phyloP scores from a whole-genome alignment of 192 early-diverging fungal genomes.

The Phlyctochytrium arcticum region DNA sequence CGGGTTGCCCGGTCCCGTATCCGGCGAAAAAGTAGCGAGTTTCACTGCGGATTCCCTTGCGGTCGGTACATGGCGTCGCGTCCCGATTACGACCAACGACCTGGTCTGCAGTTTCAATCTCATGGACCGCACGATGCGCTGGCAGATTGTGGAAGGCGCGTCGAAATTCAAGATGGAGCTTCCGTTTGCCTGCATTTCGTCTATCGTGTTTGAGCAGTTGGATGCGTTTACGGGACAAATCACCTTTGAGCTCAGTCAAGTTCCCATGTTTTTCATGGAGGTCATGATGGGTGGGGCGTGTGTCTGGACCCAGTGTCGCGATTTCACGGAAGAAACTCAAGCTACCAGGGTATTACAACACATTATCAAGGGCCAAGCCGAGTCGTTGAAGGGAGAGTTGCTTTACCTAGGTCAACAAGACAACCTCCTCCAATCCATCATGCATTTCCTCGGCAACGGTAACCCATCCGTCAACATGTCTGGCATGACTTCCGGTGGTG shows the following conservation, averaged over 20 bases:
- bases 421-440: neutral
- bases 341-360: slow-evolving; percentile 18
- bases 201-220: slow-evolving; percentile 19
- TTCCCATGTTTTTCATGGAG: slow-evolving; percentile 19
- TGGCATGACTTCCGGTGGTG: too few species aligned
- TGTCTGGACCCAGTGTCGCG: slow-evolving; percentile 23
- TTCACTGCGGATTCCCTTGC: slow-evolving; percentile 19
- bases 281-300: neutral
- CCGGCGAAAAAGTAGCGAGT: neutral
- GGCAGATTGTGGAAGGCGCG: slow-evolving; percentile 23
- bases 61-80: slow-evolving; percentile 36
- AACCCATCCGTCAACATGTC: too few species aligned
- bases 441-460: neutral
- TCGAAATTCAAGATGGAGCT: slow-evolving; percentile 28
- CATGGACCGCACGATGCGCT: slow-evolving; percentile 2
- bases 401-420: neutral
- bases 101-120: slow-evolving; percentile 6
- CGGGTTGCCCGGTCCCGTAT: neutral
- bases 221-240: slow-evolving; percentile 4
- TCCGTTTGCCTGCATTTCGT: slow-evolving; percentile 18
- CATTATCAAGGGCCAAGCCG: slow-evolving; percentile 18
- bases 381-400: neutral
- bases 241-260: slow-evolving; percentile 8
- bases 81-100: slow-evolving; percentile 17
- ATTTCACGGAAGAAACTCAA: slow-evolving; percentile 33